Percentiles rank a stretch among this genome's conserved stretches.
Conservation (phyloP, 2,329 filamentous ascomycete species). For the Epicoccum sorghinum region DNA sequence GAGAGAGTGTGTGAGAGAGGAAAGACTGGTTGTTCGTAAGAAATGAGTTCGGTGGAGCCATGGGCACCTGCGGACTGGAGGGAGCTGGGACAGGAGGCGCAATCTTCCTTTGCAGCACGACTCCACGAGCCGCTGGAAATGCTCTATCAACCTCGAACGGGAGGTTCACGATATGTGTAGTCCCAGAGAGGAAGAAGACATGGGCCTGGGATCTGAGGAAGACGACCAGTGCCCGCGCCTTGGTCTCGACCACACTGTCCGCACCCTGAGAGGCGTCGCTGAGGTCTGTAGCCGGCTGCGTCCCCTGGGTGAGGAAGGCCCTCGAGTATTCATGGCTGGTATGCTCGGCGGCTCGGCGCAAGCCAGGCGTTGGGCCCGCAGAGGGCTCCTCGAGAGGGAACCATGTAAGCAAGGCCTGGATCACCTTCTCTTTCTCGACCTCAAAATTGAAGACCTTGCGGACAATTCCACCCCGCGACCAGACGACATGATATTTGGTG, state of each 20-base stretch:
- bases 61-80: conserved; percentile 51
- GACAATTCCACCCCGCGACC: conserved; percentile 85
- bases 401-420: conserved; percentile 83
- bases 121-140: conserved; percentile 79
- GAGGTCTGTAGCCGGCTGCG: conserved; percentile 39
- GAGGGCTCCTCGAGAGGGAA: conserved; percentile 64
- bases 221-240: conserved; percentile 74
- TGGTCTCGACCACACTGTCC: conserved; percentile 30
- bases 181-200: conserved; percentile 86
- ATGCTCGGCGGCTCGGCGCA: conserved; percentile 19
- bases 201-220: conserved; percentile 93
- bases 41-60: conserved; percentile 84
- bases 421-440: conserved; percentile 82
- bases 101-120: conserved; percentile 84
- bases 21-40: conserved; percentile 53
- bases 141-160: conserved; percentile 93
- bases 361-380: conserved; percentile 14
- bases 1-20: conserved; percentile 62
- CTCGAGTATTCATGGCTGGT: conserved; percentile 22
- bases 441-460: conserved; percentile 86
- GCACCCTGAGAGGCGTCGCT: conserved; percentile 26
- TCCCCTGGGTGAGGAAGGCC: conserved; percentile 40
- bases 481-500: conserved; percentile 78
- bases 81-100: conserved; percentile 53
- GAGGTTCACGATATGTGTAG: conserved; percentile 87